Base-by-base conservation (phyloP, 2,329 filamentous ascomycete genomes). In the Botryotinia globosa region DNA sequence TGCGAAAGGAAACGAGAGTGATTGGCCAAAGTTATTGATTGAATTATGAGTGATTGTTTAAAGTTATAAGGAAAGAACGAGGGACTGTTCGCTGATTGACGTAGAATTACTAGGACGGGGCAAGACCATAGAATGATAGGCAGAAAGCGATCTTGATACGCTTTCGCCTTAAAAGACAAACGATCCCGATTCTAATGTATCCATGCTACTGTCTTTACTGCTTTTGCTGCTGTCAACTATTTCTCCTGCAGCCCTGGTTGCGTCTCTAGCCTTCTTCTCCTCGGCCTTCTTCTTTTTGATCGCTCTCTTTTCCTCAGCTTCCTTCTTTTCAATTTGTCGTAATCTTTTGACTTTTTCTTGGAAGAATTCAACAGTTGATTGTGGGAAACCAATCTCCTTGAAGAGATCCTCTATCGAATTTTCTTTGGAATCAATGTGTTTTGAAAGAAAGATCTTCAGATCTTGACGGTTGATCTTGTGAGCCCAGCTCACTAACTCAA, bases 401-500 rank as follows among this genome's bases (percentile, higher is more conserved):
- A 67, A 67, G 25, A 67, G 65, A 4, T 67, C 34, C 42, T 56
- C 48, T 18, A 67, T 37, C 1, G 65, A 67, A 6, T 1, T 18
- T 25, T 42, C 48, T 56, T 20, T 42, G 25, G 51, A n/a, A 29
- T 32, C 22, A n/a, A 42, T 22, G 34, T 67, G 39, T 20, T 56
- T 42, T 25, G 48, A 56, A 51, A 67, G 65, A 22, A 67, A 56
- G 10, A 56, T 56, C 9, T 67, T 67, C 6, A 67, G 25, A 42
- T 67, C 48, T 54, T 42, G 65, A 42, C 45, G 65, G 34, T 18
- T 9, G 29, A 56, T 42, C 48, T 32, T 42, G 29, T 72, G 51
- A 37, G 62, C 61, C 70, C 70, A 72, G n/a, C 29, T 29, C 14
- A 48, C 48, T 4, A 72, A 34, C 42, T 67, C 61, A 42, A 42